Conservation (phyloP, 73 alveolate genomes). For the Paramecium sexaurelia region DNA sequence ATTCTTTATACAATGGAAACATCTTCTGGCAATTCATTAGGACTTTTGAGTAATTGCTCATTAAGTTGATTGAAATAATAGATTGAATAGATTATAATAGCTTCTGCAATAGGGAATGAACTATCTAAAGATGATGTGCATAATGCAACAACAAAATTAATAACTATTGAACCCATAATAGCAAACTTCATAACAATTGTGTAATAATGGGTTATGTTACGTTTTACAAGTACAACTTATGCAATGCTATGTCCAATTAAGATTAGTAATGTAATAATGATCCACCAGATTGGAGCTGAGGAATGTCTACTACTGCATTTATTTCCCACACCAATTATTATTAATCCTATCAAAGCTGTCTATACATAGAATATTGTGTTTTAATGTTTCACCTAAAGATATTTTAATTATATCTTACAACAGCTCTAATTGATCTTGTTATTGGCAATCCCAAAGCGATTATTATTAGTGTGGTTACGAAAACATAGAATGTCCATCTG, state of each 20-base stretch:
- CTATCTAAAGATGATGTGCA: neutral
- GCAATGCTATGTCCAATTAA: neutral
- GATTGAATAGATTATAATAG: neutral
- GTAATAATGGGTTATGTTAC: neutral
- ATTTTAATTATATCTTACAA: neutral
- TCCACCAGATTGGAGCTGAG: neutral
- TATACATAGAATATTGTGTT: neutral
- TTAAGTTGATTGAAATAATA: neutral
- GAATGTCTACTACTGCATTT: neutral
- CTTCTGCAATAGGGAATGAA: neutral
- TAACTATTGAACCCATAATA: neutral
- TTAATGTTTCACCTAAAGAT: neutral
- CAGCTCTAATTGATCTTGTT: neutral
- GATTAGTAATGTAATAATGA: neutral
- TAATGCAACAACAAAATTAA: neutral
- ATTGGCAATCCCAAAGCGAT: neutral
- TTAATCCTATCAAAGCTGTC: neutral
- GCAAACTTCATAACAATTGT: neutral
- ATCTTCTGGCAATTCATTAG: slow-evolving; percentile 7
- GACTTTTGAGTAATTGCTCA: neutral
- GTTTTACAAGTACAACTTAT: neutral
- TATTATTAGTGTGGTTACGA: neutral
- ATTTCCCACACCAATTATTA: neutral
- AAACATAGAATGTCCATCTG: slow-evolving; percentile 2
- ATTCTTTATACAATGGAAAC: neutral